phyloP scores from a whole-genome alignment of 1,139 yeast genomes.

The Lodderomyces parapsilosis region DNA sequence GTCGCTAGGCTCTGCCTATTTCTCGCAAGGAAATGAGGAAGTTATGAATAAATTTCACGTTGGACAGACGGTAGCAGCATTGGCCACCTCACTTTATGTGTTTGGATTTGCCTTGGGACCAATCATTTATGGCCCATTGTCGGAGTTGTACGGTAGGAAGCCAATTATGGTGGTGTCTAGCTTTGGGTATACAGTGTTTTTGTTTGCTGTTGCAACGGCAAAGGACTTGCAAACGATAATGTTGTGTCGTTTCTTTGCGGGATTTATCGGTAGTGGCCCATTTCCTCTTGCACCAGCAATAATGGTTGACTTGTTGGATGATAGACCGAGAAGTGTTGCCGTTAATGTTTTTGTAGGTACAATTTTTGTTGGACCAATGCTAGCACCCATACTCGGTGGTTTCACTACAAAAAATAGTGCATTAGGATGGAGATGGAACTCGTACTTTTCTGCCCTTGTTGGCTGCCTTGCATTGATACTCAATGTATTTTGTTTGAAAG shows the following conservation, averaged over 20 bases:
- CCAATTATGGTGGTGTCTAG: slow-evolving; percentile 26
- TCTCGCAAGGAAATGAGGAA: slow-evolving; percentile 26
- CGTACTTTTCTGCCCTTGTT: slow-evolving; percentile 52
- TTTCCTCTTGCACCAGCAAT: slow-evolving; percentile 42
- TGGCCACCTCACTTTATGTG: slow-evolving; percentile 42
- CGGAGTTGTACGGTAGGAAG: slow-evolving; percentile 41
- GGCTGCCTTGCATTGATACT: slow-evolving; percentile 32
- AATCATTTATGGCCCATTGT: slow-evolving; percentile 40
- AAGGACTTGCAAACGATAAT: slow-evolving; percentile 38
- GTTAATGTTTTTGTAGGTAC: slow-evolving; percentile 31
- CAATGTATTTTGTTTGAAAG: slow-evolving; percentile 33
- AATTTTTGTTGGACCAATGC: slow-evolving; percentile 25
- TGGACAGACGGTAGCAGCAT: slow-evolving; percentile 33
- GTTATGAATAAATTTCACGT: slow-evolving; percentile 27
- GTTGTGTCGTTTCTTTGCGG: slow-evolving; percentile 41
- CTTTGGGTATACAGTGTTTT: slow-evolving; percentile 33
- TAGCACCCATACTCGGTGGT: slow-evolving; percentile 42
- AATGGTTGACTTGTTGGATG: slow-evolving; percentile 37
- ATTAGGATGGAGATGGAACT: slow-evolving; percentile 60
- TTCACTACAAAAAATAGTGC: slow-evolving; percentile 30
- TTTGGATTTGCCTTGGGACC: slow-evolving; percentile 47
- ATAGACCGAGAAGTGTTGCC: slow-evolving; percentile 34
- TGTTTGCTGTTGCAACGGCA: slow-evolving; percentile 39
- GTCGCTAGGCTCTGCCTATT: slow-evolving; percentile 51
- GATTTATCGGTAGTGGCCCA: slow-evolving; percentile 41